Evolutionary conservation across 768 basidiomycete genomes (phyloP), one percentile per base, ranked within the genome.

Genomic region (Hygrocybe coccinea): DNA sequence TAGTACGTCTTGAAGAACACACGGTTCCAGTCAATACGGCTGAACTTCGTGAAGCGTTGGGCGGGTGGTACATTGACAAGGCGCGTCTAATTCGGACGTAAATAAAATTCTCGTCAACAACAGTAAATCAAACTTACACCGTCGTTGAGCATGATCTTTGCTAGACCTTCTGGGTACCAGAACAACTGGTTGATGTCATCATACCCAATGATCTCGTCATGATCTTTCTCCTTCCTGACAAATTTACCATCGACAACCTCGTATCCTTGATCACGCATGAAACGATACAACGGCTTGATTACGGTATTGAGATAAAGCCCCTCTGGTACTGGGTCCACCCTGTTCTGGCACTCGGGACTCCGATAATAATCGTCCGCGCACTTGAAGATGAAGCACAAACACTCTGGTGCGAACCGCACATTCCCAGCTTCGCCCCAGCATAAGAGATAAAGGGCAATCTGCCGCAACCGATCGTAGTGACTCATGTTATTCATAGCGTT

Each of bases 341-440:
- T 78, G 73, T 91, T 95, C 74, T 99, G 97, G 68, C 97, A 99
- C 68, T 98, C 97, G 24, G 95, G 87, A 56, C 91, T 93, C 56
- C 97, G 90, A 71, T 99, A 99, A 69, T 98, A 98, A 74, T 99
- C 97, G 71, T 99, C 97, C 56, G 97, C 97, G 66, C 97, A 99
- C 74, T 99, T 99, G 86, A 98, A 98, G 67, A 99, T 95, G 81
- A 98, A 99, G 78, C 95, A 97, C 46, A 99, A 74, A 63, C 89
- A 91, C 68, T 99, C 97, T 10, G 97, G 95, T 19, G 92, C 87
- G 73, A 98, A 98, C 58, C 97, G 87, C 49, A 99, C 90, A 66
- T 98, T 97, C 52, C 93, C 95, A 0, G 87, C 97, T 73, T 99
- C 97, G 53, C 95, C 97, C 97, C 97, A 99, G 69, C 94, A 97